These are phyloP conservation scores for Purpureocillium lavendulum DNA, from an alignment of 2,329 filamentous ascomycete genomes.

Conservation along the genomic window DNA sequence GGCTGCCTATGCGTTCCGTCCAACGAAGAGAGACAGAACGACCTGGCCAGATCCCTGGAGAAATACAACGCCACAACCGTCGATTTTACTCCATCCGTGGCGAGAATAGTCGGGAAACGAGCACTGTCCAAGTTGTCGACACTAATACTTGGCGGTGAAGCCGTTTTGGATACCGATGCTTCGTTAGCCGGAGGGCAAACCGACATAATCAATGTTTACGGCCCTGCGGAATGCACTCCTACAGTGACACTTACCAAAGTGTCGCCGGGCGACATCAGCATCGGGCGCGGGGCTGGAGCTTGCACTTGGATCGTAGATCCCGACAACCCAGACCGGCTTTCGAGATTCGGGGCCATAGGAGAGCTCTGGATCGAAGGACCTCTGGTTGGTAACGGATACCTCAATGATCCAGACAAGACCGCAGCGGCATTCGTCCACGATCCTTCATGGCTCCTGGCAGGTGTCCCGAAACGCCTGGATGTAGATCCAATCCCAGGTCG, in stretches of 20 bases:
- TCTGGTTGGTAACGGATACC: constrained; percentile 11
- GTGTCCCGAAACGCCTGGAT: not conserved
- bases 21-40: constrained; percentile 4
- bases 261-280: constrained; percentile 1
- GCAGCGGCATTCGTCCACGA: constrained; percentile 14
- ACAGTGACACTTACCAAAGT: constrained; percentile 1
- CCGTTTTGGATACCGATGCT: constrained; percentile 4
- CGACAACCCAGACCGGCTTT: constrained; percentile 7
- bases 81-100: constrained; percentile 11
- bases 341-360: constrained; percentile 9
- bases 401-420: constrained; percentile 9
- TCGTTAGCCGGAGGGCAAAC: constrained; percentile 5
- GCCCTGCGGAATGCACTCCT: constrained; percentile 12
- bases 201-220: constrained; percentile 13
- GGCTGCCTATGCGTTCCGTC: constrained; percentile 13
- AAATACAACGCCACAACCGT: constrained; percentile 5
- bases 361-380: constrained; percentile 13
- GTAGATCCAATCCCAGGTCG: constrained; percentile 2
- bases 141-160: constrained; percentile 11
- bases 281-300: constrained; percentile 3
- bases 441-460: constrained; percentile 4
- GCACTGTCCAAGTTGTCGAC: constrained; percentile 7
- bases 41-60: constrained; percentile 6
- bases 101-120: constrained; percentile 5
- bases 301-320: constrained; percentile 11